phyloP scores from a whole-genome alignment of 352 stramenopile genomes.

The Phytophthora tentaculata region DNA sequence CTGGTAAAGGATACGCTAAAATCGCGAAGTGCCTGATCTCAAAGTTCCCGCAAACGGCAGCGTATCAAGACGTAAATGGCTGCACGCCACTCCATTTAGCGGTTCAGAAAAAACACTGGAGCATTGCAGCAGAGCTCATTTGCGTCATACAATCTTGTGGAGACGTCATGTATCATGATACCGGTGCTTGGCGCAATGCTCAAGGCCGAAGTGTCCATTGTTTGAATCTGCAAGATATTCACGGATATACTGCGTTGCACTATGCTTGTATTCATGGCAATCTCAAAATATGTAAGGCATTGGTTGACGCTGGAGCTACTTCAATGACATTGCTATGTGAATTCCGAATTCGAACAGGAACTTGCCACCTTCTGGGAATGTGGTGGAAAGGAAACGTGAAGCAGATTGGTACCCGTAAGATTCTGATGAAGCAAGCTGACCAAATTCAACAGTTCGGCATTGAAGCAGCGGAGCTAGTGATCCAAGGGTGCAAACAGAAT shows the following conservation, averaged over 20 bases:
- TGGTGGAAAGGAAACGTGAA: slow-evolving; percentile 41
- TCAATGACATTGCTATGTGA: slow-evolving; percentile 39
- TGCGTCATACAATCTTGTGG: slow-evolving; percentile 20
- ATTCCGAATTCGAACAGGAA: slow-evolving; percentile 26
- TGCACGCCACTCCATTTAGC: slow-evolving; percentile 62
- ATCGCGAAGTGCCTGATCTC: slow-evolving; percentile 57
- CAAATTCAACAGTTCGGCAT: slow-evolving; percentile 20
- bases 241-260: slow-evolving; percentile 64
- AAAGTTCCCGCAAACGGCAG: slow-evolving; percentile 48
- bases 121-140: slow-evolving; percentile 41
- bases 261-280: slow-evolving; percentile 55
- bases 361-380: slow-evolving; percentile 34
- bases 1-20: slow-evolving; percentile 48
- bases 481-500: slow-evolving; percentile 29
- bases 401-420: slow-evolving; percentile 7
- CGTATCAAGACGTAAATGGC: slow-evolving; percentile 44
- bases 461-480: slow-evolving; percentile 23
- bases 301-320: slow-evolving; percentile 39
- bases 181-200: not conserved
- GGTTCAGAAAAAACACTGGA: slow-evolving; percentile 44
- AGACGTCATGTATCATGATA: slow-evolving; percentile 5
- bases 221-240: slow-evolving; percentile 50
- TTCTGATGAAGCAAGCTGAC: not conserved
- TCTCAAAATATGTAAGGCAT: slow-evolving; percentile 32
- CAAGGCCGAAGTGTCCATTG: slow-evolving; percentile 6